These are phyloP conservation scores for Cordyceps pruinosa DNA, from an alignment of 2,329 filamentous ascomycete genomes.

Conservation along the genomic window DNA sequence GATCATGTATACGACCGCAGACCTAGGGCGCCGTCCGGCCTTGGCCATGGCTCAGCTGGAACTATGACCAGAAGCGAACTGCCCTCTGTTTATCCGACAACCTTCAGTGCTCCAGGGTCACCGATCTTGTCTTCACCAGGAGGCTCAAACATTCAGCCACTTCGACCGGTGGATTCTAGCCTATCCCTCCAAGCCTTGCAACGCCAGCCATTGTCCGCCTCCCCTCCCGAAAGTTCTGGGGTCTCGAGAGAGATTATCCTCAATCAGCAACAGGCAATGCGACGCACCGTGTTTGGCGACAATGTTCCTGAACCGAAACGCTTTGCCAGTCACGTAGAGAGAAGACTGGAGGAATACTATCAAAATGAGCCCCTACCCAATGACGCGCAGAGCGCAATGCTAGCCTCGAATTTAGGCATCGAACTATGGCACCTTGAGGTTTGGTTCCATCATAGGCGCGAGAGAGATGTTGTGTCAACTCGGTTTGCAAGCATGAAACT, in stretches of 20 bases:
- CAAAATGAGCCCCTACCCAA: slow-evolving; percentile 40
- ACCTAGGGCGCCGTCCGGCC: neutral
- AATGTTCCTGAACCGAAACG: slow-evolving; percentile 36
- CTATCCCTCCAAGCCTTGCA: slow-evolving; percentile 19
- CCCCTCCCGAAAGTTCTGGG: slow-evolving; percentile 17
- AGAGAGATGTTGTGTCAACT: slow-evolving; percentile 39
- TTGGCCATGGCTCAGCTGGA: neutral
- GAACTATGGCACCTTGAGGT: slow-evolving; percentile 45
- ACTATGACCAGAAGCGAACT: slow-evolving; percentile 1
- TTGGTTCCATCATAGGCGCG: slow-evolving; percentile 49
- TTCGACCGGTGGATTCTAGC: slow-evolving; percentile 2
- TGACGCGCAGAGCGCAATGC: slow-evolving; percentile 43
- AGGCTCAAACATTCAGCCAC: neutral
- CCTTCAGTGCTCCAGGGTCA: slow-evolving; percentile 4
- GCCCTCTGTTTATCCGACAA: neutral
- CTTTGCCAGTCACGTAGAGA: slow-evolving; percentile 43
- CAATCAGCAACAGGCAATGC: slow-evolving; percentile 38
- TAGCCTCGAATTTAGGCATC: slow-evolving; percentile 48
- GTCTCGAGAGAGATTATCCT: slow-evolving; percentile 36
- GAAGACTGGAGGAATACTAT: slow-evolving; percentile 48
- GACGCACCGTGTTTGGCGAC: slow-evolving; percentile 32
- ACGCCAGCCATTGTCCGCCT: slow-evolving; percentile 14
- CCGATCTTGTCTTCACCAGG: neutral
- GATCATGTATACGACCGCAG: slow-evolving; percentile 17
- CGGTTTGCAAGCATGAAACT: slow-evolving; percentile 39